A percentile compares a stretch with the other conserved stretches of the same genome.
phyloP scores from a whole-genome alignment of 139 green algal genomes.

The Edaphochlamys debaryana region DNA sequence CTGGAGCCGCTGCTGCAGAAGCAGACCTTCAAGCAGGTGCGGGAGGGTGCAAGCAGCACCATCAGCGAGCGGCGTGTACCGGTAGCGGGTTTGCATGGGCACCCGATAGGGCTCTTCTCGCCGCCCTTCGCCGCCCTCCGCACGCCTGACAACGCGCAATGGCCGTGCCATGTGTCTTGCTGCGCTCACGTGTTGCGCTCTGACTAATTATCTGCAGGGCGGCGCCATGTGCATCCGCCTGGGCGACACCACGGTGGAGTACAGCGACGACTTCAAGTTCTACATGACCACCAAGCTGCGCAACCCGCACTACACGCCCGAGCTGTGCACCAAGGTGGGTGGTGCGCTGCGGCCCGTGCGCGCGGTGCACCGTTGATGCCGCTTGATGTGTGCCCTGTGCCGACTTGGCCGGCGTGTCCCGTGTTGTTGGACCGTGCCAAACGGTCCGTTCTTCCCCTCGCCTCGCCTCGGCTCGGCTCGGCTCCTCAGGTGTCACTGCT shows the following conservation, averaged over 20 bases:
- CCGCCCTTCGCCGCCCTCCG: no score
- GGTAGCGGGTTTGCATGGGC: background rate
- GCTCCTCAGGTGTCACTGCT: conserved; percentile 79
- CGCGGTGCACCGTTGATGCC: no score
- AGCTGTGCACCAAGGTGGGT: conserved; percentile 82
- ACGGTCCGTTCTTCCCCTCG: no score
- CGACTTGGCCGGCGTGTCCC: no score
- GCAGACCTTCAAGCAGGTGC: conserved; percentile 80
- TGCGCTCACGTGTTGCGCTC: no score
- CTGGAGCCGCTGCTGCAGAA: conserved; percentile 85
- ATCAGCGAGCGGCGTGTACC: background rate
- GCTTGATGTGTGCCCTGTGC: no score
- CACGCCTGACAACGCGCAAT: no score
- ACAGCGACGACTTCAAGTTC: conserved; percentile 82
- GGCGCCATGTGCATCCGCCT: conserved; percentile 78
- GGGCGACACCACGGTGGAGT: conserved; percentile 83
- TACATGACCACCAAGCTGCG: conserved; percentile 92
- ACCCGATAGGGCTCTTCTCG: no score
- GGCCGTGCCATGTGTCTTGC: no score
- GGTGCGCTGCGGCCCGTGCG: no score
- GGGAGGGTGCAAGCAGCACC: background rate
- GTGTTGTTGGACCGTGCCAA: no score
- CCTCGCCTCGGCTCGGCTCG: no score
- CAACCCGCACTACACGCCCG: conserved; percentile 88
- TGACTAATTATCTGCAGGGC: background rate